Base-by-base conservation (phyloP, 371 early-diverging fungal species). In the Lichtheimia corymbifera region DNA sequence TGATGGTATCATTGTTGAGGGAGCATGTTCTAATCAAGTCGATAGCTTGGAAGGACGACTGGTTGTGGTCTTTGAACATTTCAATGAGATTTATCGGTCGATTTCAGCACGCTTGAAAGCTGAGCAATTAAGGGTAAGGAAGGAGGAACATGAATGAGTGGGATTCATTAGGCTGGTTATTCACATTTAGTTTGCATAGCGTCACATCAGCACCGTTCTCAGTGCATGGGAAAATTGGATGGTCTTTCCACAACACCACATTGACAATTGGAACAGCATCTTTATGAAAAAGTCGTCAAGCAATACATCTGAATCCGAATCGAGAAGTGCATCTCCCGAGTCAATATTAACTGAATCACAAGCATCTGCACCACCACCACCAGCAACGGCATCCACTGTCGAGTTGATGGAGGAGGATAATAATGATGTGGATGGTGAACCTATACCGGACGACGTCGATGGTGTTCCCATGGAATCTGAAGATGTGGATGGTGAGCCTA, bases 171-270 rank as follows among this genome's bases (percentile, higher is more conserved):
- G 15, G 13, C 14, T 28, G 14, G 6, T 17, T 27, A 50, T 20
- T 59, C 53, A 18, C 61, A 7, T 52, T 47, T 44, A 44, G 7
- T 5, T 58, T 15, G 41, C 22, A 61, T 64, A 87, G 79, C 71
- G 83, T 56, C 83, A 86, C 50, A 82, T 92, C 30, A 73, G 80
- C 7, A 76, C 63, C 9, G 84, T 93, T 4, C 69, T 96, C 45
- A 73, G 72, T 5, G 88, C 90, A 7, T 96, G 97, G 97, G 94
- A 96, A 68, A 83, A 76, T 49, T 93, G 94, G 92, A 87, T 91
- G 73, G 83, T 96, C 11, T 95, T 93, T 64, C 90, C 94, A 3
- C 76, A 84, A 53, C 77, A 82, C n/a, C 87, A 83, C 59, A 82
- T 89, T 41, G 83, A 82, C 50, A 67, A 80, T 41, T 60, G 86